A percentile compares a stretch with the other conserved stretches of the same genome.
These are phyloP conservation scores for Westerdykella ornata DNA, from an alignment of 2,329 filamentous ascomycete genomes.

Conservation along the genomic window DNA sequence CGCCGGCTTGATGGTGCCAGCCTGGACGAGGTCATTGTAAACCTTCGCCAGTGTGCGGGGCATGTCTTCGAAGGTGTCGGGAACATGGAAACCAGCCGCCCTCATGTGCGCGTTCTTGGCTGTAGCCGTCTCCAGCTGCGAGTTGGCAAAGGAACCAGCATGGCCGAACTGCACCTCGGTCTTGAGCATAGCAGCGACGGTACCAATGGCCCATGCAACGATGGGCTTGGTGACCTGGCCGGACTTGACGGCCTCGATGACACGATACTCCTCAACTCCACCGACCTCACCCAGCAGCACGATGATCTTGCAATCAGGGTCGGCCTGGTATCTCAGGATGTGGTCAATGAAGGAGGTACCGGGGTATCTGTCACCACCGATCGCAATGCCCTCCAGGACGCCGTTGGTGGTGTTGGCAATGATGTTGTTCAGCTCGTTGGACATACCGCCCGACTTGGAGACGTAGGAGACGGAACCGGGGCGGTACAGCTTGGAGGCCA, in stretches of 20 bases:
- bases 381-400: constrained; percentile 98
- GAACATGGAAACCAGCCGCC: constrained; percentile 89
- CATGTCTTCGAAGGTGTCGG: constrained; percentile 94
- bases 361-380: constrained; percentile 97
- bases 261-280: constrained; percentile 99
- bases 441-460: constrained; percentile 99
- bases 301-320: constrained; percentile 96
- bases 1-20: constrained; percentile 77
- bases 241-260: constrained; percentile 94
- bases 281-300: constrained; percentile 94
- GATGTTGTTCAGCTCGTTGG: constrained; percentile 99
- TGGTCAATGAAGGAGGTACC: constrained; percentile 99
- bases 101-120: constrained; percentile 97
- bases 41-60: constrained; percentile 68
- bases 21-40: constrained; percentile 80
- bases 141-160: constrained; percentile 98
- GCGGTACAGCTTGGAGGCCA: constrained; percentile 99
- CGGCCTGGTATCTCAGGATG: constrained; percentile 89
- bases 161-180: constrained; percentile 99
- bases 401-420: constrained; percentile 92
- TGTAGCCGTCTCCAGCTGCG: constrained; percentile 92
- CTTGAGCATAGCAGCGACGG: constrained; percentile 99
- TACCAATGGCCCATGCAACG: constrained; percentile 98
- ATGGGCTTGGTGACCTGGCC: constrained; percentile 97
- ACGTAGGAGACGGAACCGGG: constrained; percentile 98